Evolutionary conservation across 371 early-diverging fungal species (phyloP), one percentile per base, ranked within the genome.

Genomic region (Cladochytrium tenue): DNA sequence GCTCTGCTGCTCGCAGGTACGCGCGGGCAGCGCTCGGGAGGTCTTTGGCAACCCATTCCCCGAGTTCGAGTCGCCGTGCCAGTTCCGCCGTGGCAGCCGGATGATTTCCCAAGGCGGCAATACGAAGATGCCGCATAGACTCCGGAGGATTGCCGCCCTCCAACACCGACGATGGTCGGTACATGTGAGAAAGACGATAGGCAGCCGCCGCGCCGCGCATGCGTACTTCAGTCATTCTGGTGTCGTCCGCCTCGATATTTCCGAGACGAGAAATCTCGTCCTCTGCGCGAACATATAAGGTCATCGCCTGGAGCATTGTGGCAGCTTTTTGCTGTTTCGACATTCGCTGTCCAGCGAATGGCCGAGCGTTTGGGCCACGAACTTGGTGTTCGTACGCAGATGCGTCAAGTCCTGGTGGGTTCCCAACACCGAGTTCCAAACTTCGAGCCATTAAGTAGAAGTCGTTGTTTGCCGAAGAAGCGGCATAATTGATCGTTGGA

Each of bases 41-140:
- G 53, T 53, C 26, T 20, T 7, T 53, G 7, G 10, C 53, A 26
- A n/a, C 53, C 7, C 53, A 53, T 10, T 53, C 53, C 10, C 53
- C 53, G 25, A 53, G 7, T 53, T 53, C 53, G n/a, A 53, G 26
- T 20, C 20, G 20, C 5, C 27, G 13, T 15, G 53, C 53, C 53
- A 53, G 27, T 26, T 53, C 53, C n/a, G 27, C 26, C 5, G 7
- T 10, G 5, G 53, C 53, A 7, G 53, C 13, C 26, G n/a, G n/a
- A 53, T n/a, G 53, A 25, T 26, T 26, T 5, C 53, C 5, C 7
- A 26, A 10, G 25, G 53, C 53, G 27, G 53, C 53, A n/a, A 53
- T 7, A 53, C 53, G 53, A 25, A 53, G 53, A 53, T 53, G 27
- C 25, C 53, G 53, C 25, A 53, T 20, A 7, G 53, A 53, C 26